Evolutionary conservation across 1,139 yeast species (phyloP).

Genomic region (Pichia sp.): DNA sequence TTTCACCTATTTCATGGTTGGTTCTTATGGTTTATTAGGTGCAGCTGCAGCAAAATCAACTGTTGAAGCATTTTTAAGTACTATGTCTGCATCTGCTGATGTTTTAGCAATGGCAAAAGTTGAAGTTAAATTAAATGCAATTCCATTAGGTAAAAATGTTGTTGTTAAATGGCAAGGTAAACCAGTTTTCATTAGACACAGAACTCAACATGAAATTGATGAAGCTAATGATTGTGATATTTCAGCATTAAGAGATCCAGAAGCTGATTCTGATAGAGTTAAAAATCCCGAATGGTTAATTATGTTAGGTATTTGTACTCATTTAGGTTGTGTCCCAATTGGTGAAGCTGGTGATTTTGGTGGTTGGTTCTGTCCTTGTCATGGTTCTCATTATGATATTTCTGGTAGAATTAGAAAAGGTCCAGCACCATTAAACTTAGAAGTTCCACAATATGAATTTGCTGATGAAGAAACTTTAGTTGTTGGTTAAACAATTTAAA

Average conservation of each 20-base stretch:
- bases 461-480: constrained; percentile 65
- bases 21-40: constrained; percentile 86
- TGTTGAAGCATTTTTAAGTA: constrained; percentile 87
- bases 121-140: constrained; percentile 89
- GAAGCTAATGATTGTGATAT: constrained; percentile 88
- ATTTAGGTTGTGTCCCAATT: constrained; percentile 99
- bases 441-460: constrained; percentile 88
- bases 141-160: constrained; percentile 97
- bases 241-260: constrained; percentile 82
- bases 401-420: constrained; percentile 99
- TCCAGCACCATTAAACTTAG: constrained; percentile 99
- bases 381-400: constrained; percentile 99
- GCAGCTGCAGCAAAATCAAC: constrained; percentile 99
- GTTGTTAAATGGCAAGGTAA: constrained; percentile 99
- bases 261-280: constrained; percentile 88
- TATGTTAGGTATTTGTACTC: constrained; percentile 99
- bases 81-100: constrained; percentile 98
- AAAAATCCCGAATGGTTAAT: constrained; percentile 97
- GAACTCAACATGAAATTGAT: constrained; percentile 87
- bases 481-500: constrained; percentile 50
- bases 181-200: constrained; percentile 99
- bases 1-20: constrained; percentile 95
- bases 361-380: constrained; percentile 99
- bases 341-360: constrained; percentile 99
- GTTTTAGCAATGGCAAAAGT: constrained; percentile 99